These are phyloP conservation scores for Suillus fuscotomentosus DNA, from an alignment of 768 basidiomycete genomes.

Conservation along the genomic window DNA sequence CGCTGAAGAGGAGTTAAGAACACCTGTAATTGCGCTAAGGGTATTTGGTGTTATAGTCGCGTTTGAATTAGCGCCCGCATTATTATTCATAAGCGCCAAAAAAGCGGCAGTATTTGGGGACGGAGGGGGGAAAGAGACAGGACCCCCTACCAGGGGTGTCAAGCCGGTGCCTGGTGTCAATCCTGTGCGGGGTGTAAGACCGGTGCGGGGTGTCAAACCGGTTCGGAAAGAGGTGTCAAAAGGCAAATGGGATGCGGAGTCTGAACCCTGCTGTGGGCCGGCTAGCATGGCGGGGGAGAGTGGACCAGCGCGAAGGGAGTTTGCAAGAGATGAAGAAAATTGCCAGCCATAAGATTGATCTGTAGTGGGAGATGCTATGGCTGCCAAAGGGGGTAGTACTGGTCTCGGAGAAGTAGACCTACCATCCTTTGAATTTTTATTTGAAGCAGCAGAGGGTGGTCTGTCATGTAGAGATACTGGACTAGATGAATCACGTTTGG, in stretches of 20 bases:
- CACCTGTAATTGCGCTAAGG: conserved; percentile 65
- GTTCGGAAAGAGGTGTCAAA: conserved; percentile 81
- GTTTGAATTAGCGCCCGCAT: conserved; percentile 30
- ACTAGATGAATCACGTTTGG: conserved; percentile 32
- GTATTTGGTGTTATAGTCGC: conserved; percentile 63
- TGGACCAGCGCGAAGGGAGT: conserved; percentile 89
- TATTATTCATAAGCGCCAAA: conserved; percentile 85
- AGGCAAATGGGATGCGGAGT: conserved; percentile 32
- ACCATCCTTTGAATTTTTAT: conserved; percentile 28
- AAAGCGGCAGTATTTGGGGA: conserved; percentile 91
- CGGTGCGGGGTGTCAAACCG: conserved; percentile 83
- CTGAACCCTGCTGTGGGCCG: conserved; percentile 64
- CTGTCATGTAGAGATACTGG: conserved; percentile 34
- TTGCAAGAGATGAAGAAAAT: conserved; percentile 57
- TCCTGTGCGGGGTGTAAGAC: conserved; percentile 83
- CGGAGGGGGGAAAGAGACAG: conserved; percentile 76
- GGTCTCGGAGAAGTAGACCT: conserved; percentile 53
- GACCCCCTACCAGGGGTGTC: conserved; percentile 76
- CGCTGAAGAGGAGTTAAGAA: conserved; percentile 45
- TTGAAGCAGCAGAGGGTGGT: conserved; percentile 33
- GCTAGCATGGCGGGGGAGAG: conserved; percentile 96
- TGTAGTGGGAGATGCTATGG: conserved; percentile 58
- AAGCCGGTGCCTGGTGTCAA: conserved; percentile 75
- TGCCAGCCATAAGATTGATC: conserved; percentile 57
- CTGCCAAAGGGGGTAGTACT: conserved; percentile 77